Evolutionary conservation across 805 yeast species (phyloP).

Genomic region (Candida alai): DNA sequence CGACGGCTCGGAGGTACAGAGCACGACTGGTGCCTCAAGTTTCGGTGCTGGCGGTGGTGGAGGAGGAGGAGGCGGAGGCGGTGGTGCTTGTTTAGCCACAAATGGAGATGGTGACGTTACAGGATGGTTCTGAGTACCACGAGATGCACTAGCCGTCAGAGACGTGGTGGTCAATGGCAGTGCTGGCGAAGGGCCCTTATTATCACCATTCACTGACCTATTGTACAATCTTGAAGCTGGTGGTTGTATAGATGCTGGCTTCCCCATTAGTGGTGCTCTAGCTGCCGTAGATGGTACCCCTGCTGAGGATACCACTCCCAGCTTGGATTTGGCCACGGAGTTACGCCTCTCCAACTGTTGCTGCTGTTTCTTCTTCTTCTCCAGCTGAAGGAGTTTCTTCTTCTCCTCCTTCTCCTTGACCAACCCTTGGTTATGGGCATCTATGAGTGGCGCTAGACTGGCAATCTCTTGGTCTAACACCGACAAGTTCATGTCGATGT

Average conservation of each 20-base stretch:
- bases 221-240: slow-evolving; percentile 38
- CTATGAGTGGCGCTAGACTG: slow-evolving; percentile 35
- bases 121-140: too few relatives aligned
- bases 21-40: slow-evolving; percentile 28
- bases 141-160: neutral
- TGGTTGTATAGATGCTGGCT: slow-evolving; percentile 44
- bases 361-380: slow-evolving; percentile 16
- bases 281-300: slow-evolving; percentile 27
- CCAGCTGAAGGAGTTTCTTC: slow-evolving; percentile 17
- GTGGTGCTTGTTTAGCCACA: slow-evolving; percentile 6
- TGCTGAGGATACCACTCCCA: slow-evolving; percentile 1
- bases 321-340: slow-evolving; percentile 1
- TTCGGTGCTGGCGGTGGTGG: slow-evolving; percentile 35
- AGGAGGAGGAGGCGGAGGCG: slow-evolving; percentile 36
- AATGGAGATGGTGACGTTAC: slow-evolving; percentile 3
- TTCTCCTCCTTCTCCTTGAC: slow-evolving; percentile 20
- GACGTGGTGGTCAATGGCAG: neutral
- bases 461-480: slow-evolving; percentile 40
- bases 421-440: slow-evolving; percentile 30
- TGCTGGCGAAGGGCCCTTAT: slow-evolving; percentile 3
- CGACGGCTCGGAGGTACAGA: slow-evolving; percentile 22
- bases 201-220: slow-evolving; percentile 17
- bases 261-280: slow-evolving; percentile 40
- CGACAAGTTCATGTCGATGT: slow-evolving; percentile 25
- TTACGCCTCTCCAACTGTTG: slow-evolving; percentile 9